These are phyloP conservation scores for Colletotrichum lentis DNA, from an alignment of 2,329 filamentous ascomycete genomes.

Conservation along the genomic window DNA sequence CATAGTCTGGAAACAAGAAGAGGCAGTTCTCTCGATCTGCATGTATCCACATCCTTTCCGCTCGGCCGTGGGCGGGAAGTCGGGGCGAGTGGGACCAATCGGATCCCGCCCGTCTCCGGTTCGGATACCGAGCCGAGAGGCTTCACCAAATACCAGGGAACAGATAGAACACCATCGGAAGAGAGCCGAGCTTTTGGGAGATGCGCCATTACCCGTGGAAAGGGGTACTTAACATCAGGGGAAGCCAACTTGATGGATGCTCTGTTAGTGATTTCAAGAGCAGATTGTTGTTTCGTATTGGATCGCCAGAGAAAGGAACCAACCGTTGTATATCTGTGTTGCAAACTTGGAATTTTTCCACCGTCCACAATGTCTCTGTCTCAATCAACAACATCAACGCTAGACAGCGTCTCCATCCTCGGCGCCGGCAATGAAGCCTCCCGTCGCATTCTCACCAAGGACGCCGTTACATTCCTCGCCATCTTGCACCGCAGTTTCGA, in stretches of 20 bases:
- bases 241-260: not conserved
- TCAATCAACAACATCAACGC: conserved; percentile 7
- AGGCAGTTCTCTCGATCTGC: too few species aligned
- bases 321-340: not conserved
- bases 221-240: conserved; percentile 8
- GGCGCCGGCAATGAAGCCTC: conserved; percentile 75
- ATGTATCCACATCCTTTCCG: conserved; percentile 1
- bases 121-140: conserved; percentile 17
- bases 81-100: conserved; percentile 23
- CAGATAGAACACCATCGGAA: conserved; percentile 18
- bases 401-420: conserved; percentile 73
- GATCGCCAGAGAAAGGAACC: not conserved
- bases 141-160: not conserved
- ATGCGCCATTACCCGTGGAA: not conserved
- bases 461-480: conserved; percentile 83
- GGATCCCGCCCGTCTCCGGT: conserved; percentile 12
- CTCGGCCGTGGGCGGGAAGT: conserved; percentile 19
- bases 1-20: not conserved
- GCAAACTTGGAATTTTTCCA: not conserved
- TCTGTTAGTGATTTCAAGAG: not conserved
- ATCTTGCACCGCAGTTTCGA: conserved; percentile 90
- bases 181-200: conserved; percentile 8
- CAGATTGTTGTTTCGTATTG: not conserved
- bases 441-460: conserved; percentile 82
- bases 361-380: conserved; percentile 31